Conservation (phyloP, 2,329 filamentous ascomycete genomes). For the Rhinocladiella mackenziei region DNA sequence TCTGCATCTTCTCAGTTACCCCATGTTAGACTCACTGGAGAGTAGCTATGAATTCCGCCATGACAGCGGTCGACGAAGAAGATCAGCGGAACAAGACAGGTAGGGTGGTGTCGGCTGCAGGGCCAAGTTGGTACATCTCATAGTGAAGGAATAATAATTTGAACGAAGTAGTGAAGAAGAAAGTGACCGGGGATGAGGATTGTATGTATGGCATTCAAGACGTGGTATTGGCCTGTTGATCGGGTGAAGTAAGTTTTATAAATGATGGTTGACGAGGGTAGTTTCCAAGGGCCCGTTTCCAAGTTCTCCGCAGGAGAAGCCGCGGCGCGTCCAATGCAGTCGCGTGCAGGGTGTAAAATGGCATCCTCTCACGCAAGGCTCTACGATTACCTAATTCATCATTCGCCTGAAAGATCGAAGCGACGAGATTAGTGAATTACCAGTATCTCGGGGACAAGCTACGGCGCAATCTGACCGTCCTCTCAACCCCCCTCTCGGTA, state of each 20-base stretch:
- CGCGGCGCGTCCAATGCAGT: background rate
- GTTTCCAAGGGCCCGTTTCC: background rate
- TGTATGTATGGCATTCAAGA: no score
- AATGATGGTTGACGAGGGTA: background rate
- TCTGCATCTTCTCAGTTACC: background rate
- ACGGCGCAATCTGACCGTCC: no score
- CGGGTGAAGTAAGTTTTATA: background rate
- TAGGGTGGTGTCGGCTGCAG: background rate
- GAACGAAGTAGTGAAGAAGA: background rate
- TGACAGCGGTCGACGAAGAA: slow-evolving; percentile 12
- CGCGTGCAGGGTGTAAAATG: background rate
- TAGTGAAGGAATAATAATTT: no score
- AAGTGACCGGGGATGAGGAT: background rate
- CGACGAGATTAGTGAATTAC: background rate
- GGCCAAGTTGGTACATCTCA: slow-evolving; percentile 7
- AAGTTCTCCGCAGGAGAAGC: slow-evolving; percentile 2
- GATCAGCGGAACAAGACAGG: background rate
- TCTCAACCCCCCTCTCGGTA: no score
- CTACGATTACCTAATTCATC: background rate
- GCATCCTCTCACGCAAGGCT: no score
- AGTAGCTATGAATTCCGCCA: slow-evolving; percentile 41
- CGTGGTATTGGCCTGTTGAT: no score
- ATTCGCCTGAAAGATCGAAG: background rate
- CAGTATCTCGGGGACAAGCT: background rate
- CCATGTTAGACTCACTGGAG: slow-evolving; percentile 38